phyloP scores from a whole-genome alignment of 768 basidiomycete species.

The Pleurotus sapidus region DNA sequence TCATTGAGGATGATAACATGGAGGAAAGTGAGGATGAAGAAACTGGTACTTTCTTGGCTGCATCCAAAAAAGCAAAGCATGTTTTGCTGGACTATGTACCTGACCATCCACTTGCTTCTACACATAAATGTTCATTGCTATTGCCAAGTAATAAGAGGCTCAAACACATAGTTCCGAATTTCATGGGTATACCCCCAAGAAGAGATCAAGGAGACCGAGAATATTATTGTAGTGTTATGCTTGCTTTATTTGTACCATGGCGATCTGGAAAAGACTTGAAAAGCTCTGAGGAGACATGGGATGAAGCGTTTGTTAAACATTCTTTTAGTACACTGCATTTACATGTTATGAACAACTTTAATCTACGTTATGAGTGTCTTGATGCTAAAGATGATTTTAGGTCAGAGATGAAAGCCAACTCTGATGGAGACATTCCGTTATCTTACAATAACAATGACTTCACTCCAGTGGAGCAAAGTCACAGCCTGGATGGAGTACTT shows the following conservation, averaged over 20 bases:
- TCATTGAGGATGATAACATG: no score
- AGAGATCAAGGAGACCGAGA: constrained; percentile 27
- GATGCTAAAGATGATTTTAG: constrained; percentile 23
- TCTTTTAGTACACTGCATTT: constrained; percentile 9
- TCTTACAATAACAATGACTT: no score
- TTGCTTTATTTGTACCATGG: constrained; percentile 32
- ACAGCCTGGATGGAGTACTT: not conserved
- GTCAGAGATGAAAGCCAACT: constrained; percentile 7
- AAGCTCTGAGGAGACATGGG: constrained; percentile 13
- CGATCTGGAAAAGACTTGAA: constrained; percentile 24
- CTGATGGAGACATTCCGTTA: no score
- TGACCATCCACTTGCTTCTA: not conserved
- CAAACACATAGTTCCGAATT: constrained; percentile 19
- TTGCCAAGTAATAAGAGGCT: not conserved
- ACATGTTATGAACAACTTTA: constrained; percentile 20
- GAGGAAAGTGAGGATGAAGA: no score
- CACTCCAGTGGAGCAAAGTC: not conserved
- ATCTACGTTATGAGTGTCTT: constrained; percentile 23
- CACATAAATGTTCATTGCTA: not conserved
- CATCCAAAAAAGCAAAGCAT: no score
- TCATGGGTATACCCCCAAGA: constrained; percentile 26
- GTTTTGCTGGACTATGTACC: not conserved
- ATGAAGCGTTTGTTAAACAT: constrained; percentile 16
- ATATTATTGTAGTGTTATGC: constrained; percentile 28
- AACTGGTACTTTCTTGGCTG: no score